These are phyloP conservation scores for Phanerochaete carnosa DNA, from an alignment of 768 basidiomycete species.

Conservation along the genomic window DNA sequence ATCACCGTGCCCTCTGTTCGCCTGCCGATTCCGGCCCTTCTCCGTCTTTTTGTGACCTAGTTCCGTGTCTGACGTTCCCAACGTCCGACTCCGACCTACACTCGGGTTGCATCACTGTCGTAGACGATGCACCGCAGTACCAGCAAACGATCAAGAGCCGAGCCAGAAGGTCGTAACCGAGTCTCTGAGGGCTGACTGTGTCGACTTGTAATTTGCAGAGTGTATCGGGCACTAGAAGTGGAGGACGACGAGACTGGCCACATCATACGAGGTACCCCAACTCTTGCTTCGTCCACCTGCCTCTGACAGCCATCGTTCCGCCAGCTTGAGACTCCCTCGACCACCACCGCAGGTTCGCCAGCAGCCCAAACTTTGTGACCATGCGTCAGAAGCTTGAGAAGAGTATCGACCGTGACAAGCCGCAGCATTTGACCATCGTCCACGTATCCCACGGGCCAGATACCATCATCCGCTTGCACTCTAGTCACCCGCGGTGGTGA, in stretches of 20 bases:
- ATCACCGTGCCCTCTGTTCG: no score
- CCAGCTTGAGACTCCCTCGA: not conserved
- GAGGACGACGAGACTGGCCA: not conserved
- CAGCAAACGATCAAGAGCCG: not conserved
- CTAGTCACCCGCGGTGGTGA: not conserved
- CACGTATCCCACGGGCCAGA: not conserved
- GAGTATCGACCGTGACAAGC: not conserved
- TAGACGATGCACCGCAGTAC: not conserved
- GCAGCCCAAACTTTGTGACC: not conserved
- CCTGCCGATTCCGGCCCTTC: no score
- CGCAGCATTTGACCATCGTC: not conserved
- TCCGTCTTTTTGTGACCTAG: no score
- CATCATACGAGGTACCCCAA: not conserved
- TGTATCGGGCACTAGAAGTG: not conserved
- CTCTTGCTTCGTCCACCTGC: no score
- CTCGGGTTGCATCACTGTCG: not conserved
- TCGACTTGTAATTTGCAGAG: not conserved
- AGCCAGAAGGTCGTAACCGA: not conserved
- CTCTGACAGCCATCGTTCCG: not conserved
- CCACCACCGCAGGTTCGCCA: not conserved
- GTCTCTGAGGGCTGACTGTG: no score
- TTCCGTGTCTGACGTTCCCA: not conserved
- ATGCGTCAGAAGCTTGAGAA: not conserved
- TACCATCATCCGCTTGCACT: not conserved
- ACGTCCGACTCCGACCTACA: not conserved